Evolutionary conservation across 805 yeast genomes (phyloP), one percentile per base, ranked within the genome.

Genomic region (Saturnispora diversa): DNA sequence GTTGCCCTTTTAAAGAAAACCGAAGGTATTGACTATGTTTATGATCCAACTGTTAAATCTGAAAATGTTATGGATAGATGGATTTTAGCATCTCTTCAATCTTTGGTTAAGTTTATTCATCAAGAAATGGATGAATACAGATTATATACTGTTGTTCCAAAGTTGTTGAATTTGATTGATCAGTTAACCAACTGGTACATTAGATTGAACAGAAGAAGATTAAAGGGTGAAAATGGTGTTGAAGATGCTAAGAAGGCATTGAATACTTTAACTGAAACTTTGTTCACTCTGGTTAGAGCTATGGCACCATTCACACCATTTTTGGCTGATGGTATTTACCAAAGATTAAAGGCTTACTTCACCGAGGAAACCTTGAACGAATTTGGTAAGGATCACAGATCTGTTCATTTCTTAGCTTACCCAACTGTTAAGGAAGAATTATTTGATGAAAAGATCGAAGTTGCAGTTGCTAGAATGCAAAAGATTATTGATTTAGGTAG

Each of bases 271-370:
- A 79, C 88, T 43, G 95, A 87, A 61, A 95, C 92, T 25, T 70
- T 88, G 53, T 83, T 84, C 62, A 85, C 86, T 34, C 77, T 92
- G 56, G 81, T 77, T 38, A 79, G 97, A 60, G 94, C 95, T 36
- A 90, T 92, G 97, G 97, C 97, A 44, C 98, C 99, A 50, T 92
- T 92, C 68, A 88, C 97, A 39, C 99, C 99, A 50, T 94, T 81
- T 73, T 71, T 94, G 63, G 71, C 97, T 37, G 99, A 92, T 57
- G 77, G 75, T 55, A 84, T 92, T 53, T 92, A 88, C 67, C 81
- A 76, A 59, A 78, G 75, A 63, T 66, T 92, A 65, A 75, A 70
- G 56, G 68, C 66, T 35, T 76, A 65, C 51, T 81, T 80, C 64
- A 62, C 73, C n/a, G 73, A 69, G 13, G 79, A 72, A 30, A 74